phyloP scores from a whole-genome alignment of 805 yeast species.

The Teunomyces pallodes region DNA sequence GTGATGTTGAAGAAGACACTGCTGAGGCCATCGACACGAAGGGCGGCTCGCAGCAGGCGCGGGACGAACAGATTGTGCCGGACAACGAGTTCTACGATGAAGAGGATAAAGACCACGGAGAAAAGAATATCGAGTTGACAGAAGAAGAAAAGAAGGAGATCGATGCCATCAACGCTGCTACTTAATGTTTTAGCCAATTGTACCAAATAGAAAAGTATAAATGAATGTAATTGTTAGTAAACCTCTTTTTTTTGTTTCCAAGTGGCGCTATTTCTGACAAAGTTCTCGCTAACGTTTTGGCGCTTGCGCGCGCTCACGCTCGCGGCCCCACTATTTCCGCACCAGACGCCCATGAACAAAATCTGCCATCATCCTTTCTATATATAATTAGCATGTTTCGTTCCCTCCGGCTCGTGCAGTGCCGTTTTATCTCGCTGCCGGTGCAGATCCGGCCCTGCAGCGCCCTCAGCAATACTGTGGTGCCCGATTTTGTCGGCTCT shows the following conservation, averaged over 20 bases:
- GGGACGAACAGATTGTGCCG: slow-evolving; percentile 70
- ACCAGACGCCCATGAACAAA: too few relatives aligned
- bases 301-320: too few relatives aligned
- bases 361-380: too few relatives aligned
- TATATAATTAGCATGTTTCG: slow-evolving; percentile 2
- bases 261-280: too few relatives aligned
- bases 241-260: too few relatives aligned
- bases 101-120: slow-evolving; percentile 48
- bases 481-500: slow-evolving; percentile 53
- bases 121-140: slow-evolving; percentile 31
- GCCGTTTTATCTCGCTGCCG: not conserved
- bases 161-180: slow-evolving; percentile 13
- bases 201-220: too few relatives aligned
- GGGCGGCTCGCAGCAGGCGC: slow-evolving; percentile 85
- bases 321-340: too few relatives aligned
- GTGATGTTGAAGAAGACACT: slow-evolving; percentile 84
- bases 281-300: too few relatives aligned
- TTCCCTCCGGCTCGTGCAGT: slow-evolving; percentile 1
- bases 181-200: not conserved
- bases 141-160: slow-evolving; percentile 39
- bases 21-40: slow-evolving; percentile 77
- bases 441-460: not conserved
- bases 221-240: not conserved
- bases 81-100: slow-evolving; percentile 77
- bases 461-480: slow-evolving; percentile 8